Evolutionary conservation across 1,284 basidiomycete genomes (phyloP), one percentile per base, ranked within the genome.

Genomic region (Ustanciosporium gigantosporum): DNA sequence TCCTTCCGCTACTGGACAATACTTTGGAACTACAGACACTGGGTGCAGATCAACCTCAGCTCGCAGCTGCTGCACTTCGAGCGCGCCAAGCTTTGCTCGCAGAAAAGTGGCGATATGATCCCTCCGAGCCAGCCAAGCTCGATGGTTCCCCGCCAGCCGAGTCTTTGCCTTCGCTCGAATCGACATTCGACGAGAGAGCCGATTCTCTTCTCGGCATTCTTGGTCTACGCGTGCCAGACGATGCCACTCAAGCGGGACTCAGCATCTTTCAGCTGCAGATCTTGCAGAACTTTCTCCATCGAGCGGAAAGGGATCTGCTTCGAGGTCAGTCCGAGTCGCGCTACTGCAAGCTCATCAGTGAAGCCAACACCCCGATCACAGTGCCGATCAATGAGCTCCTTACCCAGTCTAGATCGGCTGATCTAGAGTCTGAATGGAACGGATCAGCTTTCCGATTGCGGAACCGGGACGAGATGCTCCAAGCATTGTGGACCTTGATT

Each of bases 401-500:
- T n/a, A 24, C 29, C 7, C 8, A 25, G 5, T 16, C 21, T 15
- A 22, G 4, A 13, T 15, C 34, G 9, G 21, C 6, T 2, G 16
- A 17, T 4, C 17, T 13, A 1, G 31, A 36, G 24, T 25, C 20
- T 11, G n/a, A n/a, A n/a, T 62, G 59, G 59, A 37, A 15, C n/a
- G 59, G 59, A 3, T 35, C 36, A n/a, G 32, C 41, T 14, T 24
- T 25, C 19, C 32, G 20, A 14, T 40, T 57, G 15, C 22, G 23
- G 4, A 17, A 27, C 7, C 23, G 52, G 0, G 16, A 6, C 21
- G 44, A 47, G 36, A 21, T 62, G 37, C 27, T 51, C 37, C 59
- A 62, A 22, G 56, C 59, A 1, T 23, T 67, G 11, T 72, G 60
- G 67, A 39, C 65, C 27, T 41, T 57, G n/a, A 11, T 65, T 13